A percentile compares a stretch with the other conserved stretches of the same genome.
These are phyloP conservation scores for Citrus hindsii DNA, from an alignment of 345 rosid species.

Conservation along the genomic window DNA sequence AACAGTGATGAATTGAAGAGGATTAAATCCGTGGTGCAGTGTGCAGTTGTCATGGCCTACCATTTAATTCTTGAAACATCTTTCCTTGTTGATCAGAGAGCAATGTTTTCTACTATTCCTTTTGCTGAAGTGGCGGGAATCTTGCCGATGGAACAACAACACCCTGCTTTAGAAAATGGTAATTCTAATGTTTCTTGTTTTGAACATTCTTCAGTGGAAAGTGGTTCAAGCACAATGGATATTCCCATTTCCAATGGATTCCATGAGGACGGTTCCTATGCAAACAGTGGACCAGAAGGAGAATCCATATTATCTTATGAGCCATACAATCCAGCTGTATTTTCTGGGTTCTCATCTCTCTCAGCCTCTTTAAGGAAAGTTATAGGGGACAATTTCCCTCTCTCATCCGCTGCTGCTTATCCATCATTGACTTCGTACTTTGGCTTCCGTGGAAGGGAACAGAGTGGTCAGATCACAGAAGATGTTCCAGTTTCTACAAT, in stretches of 20 bases:
- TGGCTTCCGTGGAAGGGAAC: slow-evolving; percentile 40
- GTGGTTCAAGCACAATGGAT: slow-evolving; percentile 24
- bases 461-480: slow-evolving; percentile 26
- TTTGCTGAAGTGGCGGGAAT: slow-evolving; percentile 28
- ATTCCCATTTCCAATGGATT: slow-evolving; percentile 50
- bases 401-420: slow-evolving; percentile 36
- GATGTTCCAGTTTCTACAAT: slow-evolving; percentile 38
- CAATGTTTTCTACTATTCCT: slow-evolving; percentile 74
- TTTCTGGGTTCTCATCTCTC: slow-evolving; percentile 72
- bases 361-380: slow-evolving; percentile 76
- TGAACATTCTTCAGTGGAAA: slow-evolving; percentile 27
- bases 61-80: slow-evolving; percentile 92
- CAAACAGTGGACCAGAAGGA: slow-evolving; percentile 29
- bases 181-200: slow-evolving; percentile 21
- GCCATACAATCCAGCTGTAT: slow-evolving; percentile 72
- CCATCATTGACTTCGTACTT: slow-evolving; percentile 56
- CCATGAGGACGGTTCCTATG: slow-evolving; percentile 26
- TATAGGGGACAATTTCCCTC: slow-evolving; percentile 41
- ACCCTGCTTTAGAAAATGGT: slow-evolving; percentile 26
- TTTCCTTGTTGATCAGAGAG: slow-evolving; percentile 72
- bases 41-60: slow-evolving; percentile 66
- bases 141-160: slow-evolving; percentile 19
- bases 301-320: slow-evolving; percentile 47
- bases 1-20: slow-evolving; percentile 75
- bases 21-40: slow-evolving; percentile 74